These are phyloP conservation scores for Scheffersomyces illinoinensis DNA, from an alignment of 1,139 yeast genomes.

Conservation along the genomic window DNA sequence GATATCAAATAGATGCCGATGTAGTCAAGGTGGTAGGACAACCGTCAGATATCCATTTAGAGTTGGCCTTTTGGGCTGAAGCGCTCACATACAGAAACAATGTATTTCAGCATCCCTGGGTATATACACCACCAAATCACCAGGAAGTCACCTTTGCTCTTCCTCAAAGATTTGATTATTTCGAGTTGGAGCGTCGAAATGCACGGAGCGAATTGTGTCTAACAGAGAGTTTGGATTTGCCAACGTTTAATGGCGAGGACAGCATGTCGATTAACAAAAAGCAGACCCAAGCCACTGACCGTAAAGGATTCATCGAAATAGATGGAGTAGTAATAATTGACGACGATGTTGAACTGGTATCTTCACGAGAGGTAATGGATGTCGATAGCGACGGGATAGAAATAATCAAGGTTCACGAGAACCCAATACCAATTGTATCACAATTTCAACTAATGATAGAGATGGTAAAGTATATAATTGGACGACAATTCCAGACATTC, in stretches of 20 bases:
- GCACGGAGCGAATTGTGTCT: slow-evolving; percentile 1
- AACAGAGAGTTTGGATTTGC: neutral
- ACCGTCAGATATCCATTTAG: slow-evolving; percentile 18
- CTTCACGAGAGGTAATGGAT: neutral
- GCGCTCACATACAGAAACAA: slow-evolving; percentile 23
- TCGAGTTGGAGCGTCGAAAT: slow-evolving; percentile 1
- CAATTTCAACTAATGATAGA: slow-evolving; percentile 28
- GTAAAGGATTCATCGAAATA: neutral
- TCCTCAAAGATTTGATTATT: slow-evolving; percentile 1
- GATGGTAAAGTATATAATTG: slow-evolving; percentile 31
- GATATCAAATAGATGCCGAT: slow-evolving; percentile 4
- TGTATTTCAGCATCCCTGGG: slow-evolving; percentile 25
- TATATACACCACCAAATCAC: slow-evolving; percentile 13
- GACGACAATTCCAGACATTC: slow-evolving; percentile 18
- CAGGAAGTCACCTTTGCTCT: slow-evolving; percentile 1
- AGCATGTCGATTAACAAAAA: slow-evolving; percentile 2
- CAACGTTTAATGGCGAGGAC: slow-evolving; percentile 4
- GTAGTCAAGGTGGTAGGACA: neutral
- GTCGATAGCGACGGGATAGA: slow-evolving; percentile 7
- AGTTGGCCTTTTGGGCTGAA: slow-evolving; percentile 35
- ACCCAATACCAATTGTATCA: slow-evolving; percentile 19
- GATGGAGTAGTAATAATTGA: neutral
- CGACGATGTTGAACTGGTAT: neutral
- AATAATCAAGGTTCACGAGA: slow-evolving; percentile 13
- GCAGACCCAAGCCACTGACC: neutral